Evolutionary conservation across 2,329 filamentous ascomycete species (phyloP).

Genomic region (Geosmithia morbida): DNA sequence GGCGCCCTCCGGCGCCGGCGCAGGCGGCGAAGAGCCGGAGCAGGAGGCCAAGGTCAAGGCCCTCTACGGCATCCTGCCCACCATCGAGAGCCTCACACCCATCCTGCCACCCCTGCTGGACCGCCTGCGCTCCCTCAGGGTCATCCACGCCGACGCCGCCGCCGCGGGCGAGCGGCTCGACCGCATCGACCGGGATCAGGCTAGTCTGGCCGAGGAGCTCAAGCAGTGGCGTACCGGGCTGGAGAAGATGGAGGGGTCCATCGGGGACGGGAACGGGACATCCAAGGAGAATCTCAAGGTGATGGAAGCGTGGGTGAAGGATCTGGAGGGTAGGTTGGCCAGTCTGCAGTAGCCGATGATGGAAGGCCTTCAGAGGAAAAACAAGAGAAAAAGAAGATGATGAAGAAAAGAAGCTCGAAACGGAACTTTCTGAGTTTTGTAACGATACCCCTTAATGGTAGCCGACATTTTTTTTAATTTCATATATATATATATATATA

Average conservation of each 20-base stretch:
- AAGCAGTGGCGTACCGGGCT: slow-evolving; percentile 75
- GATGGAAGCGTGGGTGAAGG: slow-evolving; percentile 83
- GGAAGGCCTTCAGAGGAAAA: no score
- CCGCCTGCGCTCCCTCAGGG: slow-evolving; percentile 66
- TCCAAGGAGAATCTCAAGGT: slow-evolving; percentile 70
- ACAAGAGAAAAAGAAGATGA: no score
- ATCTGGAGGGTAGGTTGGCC: slow-evolving; percentile 64
- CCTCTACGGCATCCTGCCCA: slow-evolving; percentile 75
- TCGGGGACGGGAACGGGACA: slow-evolving; percentile 53
- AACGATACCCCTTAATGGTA: slow-evolving; percentile 15
- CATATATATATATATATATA: no score
- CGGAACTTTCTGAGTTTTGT: slow-evolving; percentile 3
- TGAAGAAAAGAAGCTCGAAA: not conserved
- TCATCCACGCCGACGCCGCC: slow-evolving; percentile 78
- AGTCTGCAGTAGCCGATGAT: slow-evolving; percentile 33
- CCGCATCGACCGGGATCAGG: slow-evolving; percentile 64
- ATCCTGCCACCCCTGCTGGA: slow-evolving; percentile 77
- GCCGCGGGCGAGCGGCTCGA: slow-evolving; percentile 65
- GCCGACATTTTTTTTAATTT: no score
- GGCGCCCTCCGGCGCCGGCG: slow-evolving; percentile 2
- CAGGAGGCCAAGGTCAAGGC: slow-evolving; percentile 81
- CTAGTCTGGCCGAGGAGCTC: slow-evolving; percentile 71
- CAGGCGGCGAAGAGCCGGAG: slow-evolving; percentile 37
- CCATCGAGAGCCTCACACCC: slow-evolving; percentile 75
- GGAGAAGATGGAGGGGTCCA: slow-evolving; percentile 60